Evolutionary conservation across 352 stramenopile species (phyloP).

Genomic region (Phytophthora constricta): DNA sequence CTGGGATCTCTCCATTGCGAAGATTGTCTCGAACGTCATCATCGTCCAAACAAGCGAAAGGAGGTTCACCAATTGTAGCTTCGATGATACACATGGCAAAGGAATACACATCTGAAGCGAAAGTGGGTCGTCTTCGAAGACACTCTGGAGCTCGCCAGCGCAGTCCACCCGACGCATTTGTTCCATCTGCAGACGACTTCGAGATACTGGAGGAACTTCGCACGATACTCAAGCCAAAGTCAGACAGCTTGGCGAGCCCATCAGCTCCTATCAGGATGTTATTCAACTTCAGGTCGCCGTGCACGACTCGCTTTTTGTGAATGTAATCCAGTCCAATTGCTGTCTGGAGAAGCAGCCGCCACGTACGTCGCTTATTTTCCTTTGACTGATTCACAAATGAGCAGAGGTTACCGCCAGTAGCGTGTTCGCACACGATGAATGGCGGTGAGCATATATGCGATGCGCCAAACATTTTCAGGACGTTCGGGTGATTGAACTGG

Average conservation of each 20-base stretch:
- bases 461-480: constrained; percentile 40
- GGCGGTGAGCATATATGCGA: constrained; percentile 36
- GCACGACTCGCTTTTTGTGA: constrained; percentile 21
- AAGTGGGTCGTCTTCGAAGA: not conserved
- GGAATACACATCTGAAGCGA: not conserved
- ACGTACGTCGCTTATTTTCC: constrained; percentile 15
- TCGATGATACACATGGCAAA: constrained; percentile 1
- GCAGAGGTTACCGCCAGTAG: constrained; percentile 23
- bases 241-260: constrained; percentile 18
- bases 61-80: not conserved
- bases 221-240: constrained; percentile 24
- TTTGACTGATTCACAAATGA: constrained; percentile 8
- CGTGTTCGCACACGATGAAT: constrained; percentile 40
- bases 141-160: not conserved
- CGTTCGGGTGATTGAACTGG: constrained; percentile 37
- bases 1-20: constrained; percentile 18
- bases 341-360: constrained; percentile 33
- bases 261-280: constrained; percentile 23
- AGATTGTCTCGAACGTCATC: constrained; percentile 12
- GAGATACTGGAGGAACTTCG: not conserved
- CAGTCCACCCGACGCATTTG: not conserved
- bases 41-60: not conserved
- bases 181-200: not conserved
- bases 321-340: constrained; percentile 48
- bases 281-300: constrained; percentile 28